Percentiles rank a stretch among this genome's conserved stretches.
Conservation (phyloP, 768 basidiomycete species). For the Megacollybia marginata region DNA sequence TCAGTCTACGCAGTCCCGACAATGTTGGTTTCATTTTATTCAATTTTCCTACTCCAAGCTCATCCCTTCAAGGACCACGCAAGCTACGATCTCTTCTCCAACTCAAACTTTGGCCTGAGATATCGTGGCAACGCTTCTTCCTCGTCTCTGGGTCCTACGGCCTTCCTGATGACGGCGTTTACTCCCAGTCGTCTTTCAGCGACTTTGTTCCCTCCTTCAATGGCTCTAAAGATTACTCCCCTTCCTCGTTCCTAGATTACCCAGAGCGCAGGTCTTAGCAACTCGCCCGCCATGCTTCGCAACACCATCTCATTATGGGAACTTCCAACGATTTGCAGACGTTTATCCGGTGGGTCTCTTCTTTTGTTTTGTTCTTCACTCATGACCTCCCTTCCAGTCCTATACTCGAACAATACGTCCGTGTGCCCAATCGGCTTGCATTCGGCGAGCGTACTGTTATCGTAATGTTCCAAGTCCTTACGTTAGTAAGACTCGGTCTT, state of each 20-base stretch:
- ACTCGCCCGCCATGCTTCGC: too few relatives aligned
- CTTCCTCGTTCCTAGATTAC: slow-evolving; percentile 49
- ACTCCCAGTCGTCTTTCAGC: too few relatives aligned
- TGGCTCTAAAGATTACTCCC: slow-evolving; percentile 50
- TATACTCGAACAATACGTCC: slow-evolving; percentile 63
- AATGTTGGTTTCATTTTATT: slow-evolving; percentile 26
- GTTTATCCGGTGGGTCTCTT: slow-evolving; percentile 61
- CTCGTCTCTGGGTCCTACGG: slow-evolving; percentile 57
- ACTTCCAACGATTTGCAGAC: slow-evolving; percentile 69
- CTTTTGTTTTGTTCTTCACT: slow-evolving; percentile 1
- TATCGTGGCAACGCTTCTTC: slow-evolving; percentile 68
- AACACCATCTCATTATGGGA: too few relatives aligned
- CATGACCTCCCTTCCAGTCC: neutral
- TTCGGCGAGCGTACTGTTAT: slow-evolving; percentile 90
- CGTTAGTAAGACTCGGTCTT: too few relatives aligned
- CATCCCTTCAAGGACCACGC: slow-evolving; percentile 1
- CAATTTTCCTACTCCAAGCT: neutral
- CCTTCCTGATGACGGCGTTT: too few relatives aligned
- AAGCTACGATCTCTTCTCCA: too few relatives aligned
- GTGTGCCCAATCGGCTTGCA: slow-evolving; percentile 76
- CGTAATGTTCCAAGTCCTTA: too few relatives aligned
- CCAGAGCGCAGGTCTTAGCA: slow-evolving; percentile 54
- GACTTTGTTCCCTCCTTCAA: too few relatives aligned
- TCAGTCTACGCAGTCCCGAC: slow-evolving; percentile 37
- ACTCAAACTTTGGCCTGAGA: too few relatives aligned